Percentiles rank a stretch among this genome's conserved stretches.
Conservation (phyloP, 129 eudicot genomes). For the Artemisia annua region DNA sequence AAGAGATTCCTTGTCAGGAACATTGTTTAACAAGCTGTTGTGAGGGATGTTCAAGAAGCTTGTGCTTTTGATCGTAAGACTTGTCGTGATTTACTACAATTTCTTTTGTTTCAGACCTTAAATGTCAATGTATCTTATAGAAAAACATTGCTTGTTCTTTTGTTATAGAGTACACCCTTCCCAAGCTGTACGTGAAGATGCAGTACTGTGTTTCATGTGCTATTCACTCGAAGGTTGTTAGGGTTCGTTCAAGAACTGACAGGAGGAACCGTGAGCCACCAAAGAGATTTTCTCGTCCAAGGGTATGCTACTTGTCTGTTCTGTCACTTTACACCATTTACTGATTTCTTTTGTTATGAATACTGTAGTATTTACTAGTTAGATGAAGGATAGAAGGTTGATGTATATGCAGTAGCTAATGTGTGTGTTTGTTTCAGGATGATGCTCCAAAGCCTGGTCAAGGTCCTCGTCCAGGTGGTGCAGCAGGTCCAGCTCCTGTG, state of each 20-base stretch:
- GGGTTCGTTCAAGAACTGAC: constrained; percentile 58
- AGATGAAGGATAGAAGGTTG: not conserved
- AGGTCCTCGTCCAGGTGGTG: constrained; percentile 54
- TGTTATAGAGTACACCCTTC: constrained; percentile 58
- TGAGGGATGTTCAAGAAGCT: constrained; percentile 83
- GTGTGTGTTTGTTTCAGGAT: constrained; percentile 42
- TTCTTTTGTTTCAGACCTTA: too few relatives aligned
- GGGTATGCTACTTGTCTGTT: constrained; percentile 36
- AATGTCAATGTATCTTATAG: too few relatives aligned
- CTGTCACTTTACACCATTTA: not conserved
- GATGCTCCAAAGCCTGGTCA: constrained; percentile 70
- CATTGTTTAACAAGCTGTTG: constrained; percentile 82
- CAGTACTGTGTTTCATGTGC: constrained; percentile 84
- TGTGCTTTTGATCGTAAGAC: constrained; percentile 68
- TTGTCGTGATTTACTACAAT: not conserved
- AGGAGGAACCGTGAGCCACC: constrained; percentile 89
- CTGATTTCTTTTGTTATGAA: not conserved
- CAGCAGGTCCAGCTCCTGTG: constrained; percentile 56
- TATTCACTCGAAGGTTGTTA: constrained; percentile 72
- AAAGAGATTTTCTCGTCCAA: constrained; percentile 67
- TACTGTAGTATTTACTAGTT: not conserved
- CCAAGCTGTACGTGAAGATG: constrained; percentile 71
- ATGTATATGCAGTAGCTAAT: not conserved
- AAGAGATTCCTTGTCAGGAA: constrained; percentile 85
- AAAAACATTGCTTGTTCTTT: not conserved